phyloP scores from a whole-genome alignment of 352 stramenopile species.

The Pythium phragmitis region DNA sequence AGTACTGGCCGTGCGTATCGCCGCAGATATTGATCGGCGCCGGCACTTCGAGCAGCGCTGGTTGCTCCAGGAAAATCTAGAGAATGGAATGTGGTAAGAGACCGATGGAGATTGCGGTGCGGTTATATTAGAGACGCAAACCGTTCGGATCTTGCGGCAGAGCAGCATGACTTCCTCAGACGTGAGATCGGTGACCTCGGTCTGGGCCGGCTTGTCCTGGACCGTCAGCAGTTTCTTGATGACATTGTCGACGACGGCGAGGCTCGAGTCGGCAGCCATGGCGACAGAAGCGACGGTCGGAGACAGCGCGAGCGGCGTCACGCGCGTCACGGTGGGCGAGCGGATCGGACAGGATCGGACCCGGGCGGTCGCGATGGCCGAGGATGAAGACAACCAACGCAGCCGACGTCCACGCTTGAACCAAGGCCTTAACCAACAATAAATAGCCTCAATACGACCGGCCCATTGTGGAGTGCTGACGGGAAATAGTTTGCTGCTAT shows the following conservation, averaged over 20 bases:
- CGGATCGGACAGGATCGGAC: too few relatives aligned
- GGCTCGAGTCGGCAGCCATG: constrained; percentile 51
- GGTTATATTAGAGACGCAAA: constrained; percentile 13
- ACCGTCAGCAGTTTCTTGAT: constrained; percentile 75
- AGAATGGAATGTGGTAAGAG: background rate
- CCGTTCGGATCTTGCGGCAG: constrained; percentile 73
- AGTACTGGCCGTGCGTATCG: constrained; percentile 98
- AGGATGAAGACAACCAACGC: background rate
- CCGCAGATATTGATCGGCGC: constrained; percentile 97
- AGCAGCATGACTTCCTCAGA: constrained; percentile 76
- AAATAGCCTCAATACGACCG: too few relatives aligned
- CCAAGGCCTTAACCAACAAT: too few relatives aligned
- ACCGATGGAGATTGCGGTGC: too few relatives aligned
- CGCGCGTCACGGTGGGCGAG: constrained; percentile 23
- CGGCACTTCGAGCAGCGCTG: constrained; percentile 93
- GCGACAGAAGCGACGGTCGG: background rate
- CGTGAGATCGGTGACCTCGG: constrained; percentile 76
- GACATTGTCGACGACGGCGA: constrained; percentile 60
- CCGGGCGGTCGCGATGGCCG: background rate
- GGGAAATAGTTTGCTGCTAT: background rate
- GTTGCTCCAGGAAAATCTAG: constrained; percentile 91
- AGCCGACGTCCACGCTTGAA: background rate
- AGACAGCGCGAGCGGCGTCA: constrained; percentile 8
- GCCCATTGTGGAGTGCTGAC: too few relatives aligned
- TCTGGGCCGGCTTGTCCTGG: constrained; percentile 75